Evolutionary conservation across 495 filamentous ascomycete species (phyloP).

Genomic region (Neurospora sp.): DNA sequence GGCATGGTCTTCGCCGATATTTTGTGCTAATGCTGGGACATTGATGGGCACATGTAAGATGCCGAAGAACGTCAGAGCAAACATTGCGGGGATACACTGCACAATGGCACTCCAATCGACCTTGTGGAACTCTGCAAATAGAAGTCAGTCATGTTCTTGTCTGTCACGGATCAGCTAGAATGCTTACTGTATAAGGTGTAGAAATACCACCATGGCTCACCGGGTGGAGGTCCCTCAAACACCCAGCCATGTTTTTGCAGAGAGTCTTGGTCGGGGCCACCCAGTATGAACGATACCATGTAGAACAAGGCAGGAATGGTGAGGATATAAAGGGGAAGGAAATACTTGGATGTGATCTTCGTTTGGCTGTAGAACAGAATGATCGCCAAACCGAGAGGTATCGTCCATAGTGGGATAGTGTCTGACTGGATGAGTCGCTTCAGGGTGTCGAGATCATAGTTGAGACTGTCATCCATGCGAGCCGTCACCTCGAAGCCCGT

Average conservation of each 20-base stretch:
- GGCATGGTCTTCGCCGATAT: conserved; percentile 81
- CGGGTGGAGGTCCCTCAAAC: conserved; percentile 72
- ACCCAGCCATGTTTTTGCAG: conserved; percentile 75
- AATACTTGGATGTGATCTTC: conserved; percentile 65
- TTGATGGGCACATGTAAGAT: conserved; percentile 97
- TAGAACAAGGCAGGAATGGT: conserved; percentile 75
- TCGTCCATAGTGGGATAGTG: conserved; percentile 72
- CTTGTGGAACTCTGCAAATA: conserved; percentile 51
- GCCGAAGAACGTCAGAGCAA: conserved; percentile 94
- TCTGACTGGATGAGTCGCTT: conserved; percentile 58
- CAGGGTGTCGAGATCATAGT: conserved; percentile 67
- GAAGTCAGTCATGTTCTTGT: conserved; percentile 15
- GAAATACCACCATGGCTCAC: conserved; percentile 92
- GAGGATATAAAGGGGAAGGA: conserved; percentile 82
- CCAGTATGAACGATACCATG: conserved; percentile 57
- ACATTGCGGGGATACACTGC: conserved; percentile 84
- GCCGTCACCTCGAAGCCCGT: conserved; percentile 95
- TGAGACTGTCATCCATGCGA: conserved; percentile 69
- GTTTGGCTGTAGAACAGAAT: conserved; percentile 65
- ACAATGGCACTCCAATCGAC: conserved; percentile 73
- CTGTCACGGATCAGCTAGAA: background rate
- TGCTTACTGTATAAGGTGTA: conserved; percentile 82
- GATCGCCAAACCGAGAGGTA: conserved; percentile 68
- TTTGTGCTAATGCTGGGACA: conserved; percentile 82
- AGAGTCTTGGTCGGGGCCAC: conserved; percentile 48